Evolutionary conservation across 1,284 basidiomycete species (phyloP), one percentile per base, ranked within the genome.

Genomic region (Laetiporus sulphureus): DNA sequence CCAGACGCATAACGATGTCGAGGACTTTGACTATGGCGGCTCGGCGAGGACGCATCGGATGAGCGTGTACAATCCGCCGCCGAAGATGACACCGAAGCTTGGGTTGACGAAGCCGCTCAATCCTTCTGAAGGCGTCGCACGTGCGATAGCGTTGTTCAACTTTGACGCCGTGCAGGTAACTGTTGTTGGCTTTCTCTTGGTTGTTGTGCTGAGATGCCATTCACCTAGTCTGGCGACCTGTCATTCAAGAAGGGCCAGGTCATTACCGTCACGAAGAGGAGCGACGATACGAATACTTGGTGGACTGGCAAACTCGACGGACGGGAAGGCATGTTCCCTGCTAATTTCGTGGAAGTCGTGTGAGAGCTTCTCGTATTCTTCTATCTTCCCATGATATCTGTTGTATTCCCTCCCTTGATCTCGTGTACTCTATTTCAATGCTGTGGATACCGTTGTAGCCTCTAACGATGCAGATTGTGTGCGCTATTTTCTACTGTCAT

Each of bases 161-260:
- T 93, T 90, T 61, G 61, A 72, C 33, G 85, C 83, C 5, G 72
- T 81, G 5, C 79, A 90, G 69, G 75, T n/a, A n/a, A n/a, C n/a
- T n/a, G n/a, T n/a, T 81, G 50, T 36, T 67, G 55, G 25, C 12
- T 44, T 31, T 4, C 8, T 39, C 36, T 43, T 39, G 19, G 16
- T 21, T 11, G 16, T 30, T 22, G 39, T 15, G 36, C 23, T 31
- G 16, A 22, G 23, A 37, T 25, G 33, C 27, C 21, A 35, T 18
- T 37, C 15, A 10, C 20, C 22, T 36, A 90, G 83, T 53, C 68
- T 10, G 91, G 87, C 2, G 92, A 96, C 63, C 60, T 96, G 32
- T 83, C 84, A 1, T 88, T 96, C 59, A 71, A 66, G n/a, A 90
- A 85, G 60, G 90, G 90, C 1, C 83, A 94, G 49, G 73, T 93